Evolutionary conservation across 495 filamentous ascomycete species (phyloP).

Genomic region (Neohortaea acidophila): DNA sequence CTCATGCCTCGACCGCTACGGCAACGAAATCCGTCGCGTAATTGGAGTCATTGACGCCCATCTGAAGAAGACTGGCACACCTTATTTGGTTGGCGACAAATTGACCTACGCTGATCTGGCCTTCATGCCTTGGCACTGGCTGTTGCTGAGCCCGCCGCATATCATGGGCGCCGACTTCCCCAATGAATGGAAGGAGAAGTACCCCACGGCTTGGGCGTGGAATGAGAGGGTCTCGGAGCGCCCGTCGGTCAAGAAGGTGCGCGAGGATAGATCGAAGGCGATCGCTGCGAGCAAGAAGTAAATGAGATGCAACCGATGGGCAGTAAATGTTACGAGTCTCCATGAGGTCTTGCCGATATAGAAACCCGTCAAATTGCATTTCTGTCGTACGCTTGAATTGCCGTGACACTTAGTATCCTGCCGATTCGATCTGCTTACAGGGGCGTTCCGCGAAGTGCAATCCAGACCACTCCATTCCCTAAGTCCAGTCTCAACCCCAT

Average conservation of each 20-base stretch:
- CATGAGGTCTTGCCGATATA: no score
- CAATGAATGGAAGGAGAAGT: conserved; percentile 11
- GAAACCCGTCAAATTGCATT: no score
- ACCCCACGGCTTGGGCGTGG: conserved; percentile 15
- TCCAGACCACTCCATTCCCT: no score
- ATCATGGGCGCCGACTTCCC: conserved; percentile 11
- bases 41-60: conserved; percentile 37
- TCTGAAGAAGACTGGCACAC: conserved; percentile 37
- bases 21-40: conserved; percentile 30
- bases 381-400: no score
- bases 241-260: conserved; percentile 14
- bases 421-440: no score
- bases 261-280: conserved; percentile 11
- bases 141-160: conserved; percentile 6
- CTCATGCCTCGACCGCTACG: conserved; percentile 31
- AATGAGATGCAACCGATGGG: no score
- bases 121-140: conserved; percentile 19
- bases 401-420: no score
- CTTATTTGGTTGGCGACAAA: conserved; percentile 61
- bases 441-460: no score
- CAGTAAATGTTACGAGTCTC: no score
- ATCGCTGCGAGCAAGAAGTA: conserved; percentile 2
- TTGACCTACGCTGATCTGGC: conserved; percentile 53
- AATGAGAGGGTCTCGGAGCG: conserved; percentile 9
- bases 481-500: no score